Percentiles rank a stretch among this genome's conserved stretches.
Evolutionary conservation across 1,284 basidiomycete species (phyloP).

Genomic region (Sanguinoderma infundibulare): DNA sequence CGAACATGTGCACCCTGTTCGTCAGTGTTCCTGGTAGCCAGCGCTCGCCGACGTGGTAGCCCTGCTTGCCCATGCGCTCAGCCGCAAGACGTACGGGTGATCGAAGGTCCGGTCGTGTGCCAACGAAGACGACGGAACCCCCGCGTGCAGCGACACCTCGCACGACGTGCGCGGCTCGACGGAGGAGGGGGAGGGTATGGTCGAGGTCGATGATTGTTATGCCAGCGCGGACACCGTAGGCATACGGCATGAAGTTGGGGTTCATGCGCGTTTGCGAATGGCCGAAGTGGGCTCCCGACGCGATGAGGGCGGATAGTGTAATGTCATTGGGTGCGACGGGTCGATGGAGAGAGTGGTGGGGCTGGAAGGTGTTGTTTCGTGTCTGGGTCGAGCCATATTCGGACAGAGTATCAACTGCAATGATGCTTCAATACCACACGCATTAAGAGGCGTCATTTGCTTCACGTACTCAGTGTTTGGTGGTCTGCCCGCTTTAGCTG

Average conservation of each 20-base stretch:
- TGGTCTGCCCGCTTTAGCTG: constrained; percentile 60
- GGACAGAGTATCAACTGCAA: constrained; percentile 66
- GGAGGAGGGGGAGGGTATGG: constrained; percentile 89
- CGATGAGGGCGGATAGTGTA: constrained; percentile 89
- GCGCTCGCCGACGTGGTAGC: constrained; percentile 84
- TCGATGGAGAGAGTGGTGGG: constrained; percentile 73
- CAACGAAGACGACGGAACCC: constrained; percentile 91
- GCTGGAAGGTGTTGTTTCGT: constrained; percentile 71
- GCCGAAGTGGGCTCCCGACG: constrained; percentile 93
- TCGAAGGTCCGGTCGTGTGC: constrained; percentile 82
- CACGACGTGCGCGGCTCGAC: constrained; percentile 88
- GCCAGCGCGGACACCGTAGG: constrained; percentile 91
- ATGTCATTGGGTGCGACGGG: constrained; percentile 66
- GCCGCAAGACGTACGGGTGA: constrained; percentile 82
- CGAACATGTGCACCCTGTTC: constrained; percentile 85
- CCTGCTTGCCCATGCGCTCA: constrained; percentile 75
- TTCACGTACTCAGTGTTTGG: constrained; percentile 55
- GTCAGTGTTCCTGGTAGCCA: constrained; percentile 97
- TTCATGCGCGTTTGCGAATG: constrained; percentile 85
- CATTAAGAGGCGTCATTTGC: constrained; percentile 6
- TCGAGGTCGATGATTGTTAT: constrained; percentile 96
- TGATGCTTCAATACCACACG: constrained; percentile 12
- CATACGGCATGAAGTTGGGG: constrained; percentile 90
- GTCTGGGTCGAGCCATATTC: constrained; percentile 82
- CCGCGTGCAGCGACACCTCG: constrained; percentile 82